A percentile compares a stretch with the other conserved stretches of the same genome.
Conservation (phyloP, 2,329 filamentous ascomycete species). For the Pyricularia grisea region DNA sequence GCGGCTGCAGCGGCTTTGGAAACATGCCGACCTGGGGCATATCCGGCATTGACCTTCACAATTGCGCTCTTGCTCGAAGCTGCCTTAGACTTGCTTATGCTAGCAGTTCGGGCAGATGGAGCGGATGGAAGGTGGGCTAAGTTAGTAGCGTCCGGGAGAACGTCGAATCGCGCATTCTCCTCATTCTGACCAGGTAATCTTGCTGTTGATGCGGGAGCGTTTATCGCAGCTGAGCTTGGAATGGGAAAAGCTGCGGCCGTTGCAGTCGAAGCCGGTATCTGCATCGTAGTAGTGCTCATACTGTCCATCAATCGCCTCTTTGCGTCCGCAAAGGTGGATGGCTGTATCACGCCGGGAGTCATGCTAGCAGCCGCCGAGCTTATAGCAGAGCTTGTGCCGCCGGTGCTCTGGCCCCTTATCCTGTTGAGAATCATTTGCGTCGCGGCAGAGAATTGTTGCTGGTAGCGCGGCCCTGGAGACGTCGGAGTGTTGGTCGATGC, state of each 20-base stretch:
- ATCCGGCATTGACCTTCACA: constrained; percentile 15
- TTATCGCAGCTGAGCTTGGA: constrained; percentile 1
- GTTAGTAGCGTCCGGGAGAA: background rate
- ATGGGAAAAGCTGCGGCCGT: constrained; percentile 5
- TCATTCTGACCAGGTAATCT: background rate
- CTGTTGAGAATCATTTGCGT: constrained; percentile 31
- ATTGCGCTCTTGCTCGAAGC: constrained; percentile 15
- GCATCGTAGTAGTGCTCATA: constrained; percentile 29
- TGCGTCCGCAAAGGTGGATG: constrained; percentile 26
- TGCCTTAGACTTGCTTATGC: background rate
- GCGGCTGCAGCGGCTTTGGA: constrained; percentile 3
- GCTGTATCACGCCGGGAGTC: constrained; percentile 17
- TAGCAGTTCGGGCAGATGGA: background rate
- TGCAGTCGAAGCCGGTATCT: constrained; percentile 18
- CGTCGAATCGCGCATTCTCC: background rate
- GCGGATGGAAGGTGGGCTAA: background rate
- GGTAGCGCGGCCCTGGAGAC: constrained; percentile 12
- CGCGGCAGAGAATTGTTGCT: constrained; percentile 21
- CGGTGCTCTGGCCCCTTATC: constrained; percentile 22
- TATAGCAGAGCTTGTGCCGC: constrained; percentile 23
- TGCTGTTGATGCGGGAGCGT: constrained; percentile 5
- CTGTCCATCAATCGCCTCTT: constrained; percentile 28
- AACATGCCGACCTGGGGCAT: constrained; percentile 4
- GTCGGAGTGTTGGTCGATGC: background rate
- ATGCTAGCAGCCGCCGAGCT: constrained; percentile 19